Evolutionary conservation across 305 asterid species (phyloP), one percentile per base, ranked within the genome.

Genomic region (Rubia tinctorum): DNA sequence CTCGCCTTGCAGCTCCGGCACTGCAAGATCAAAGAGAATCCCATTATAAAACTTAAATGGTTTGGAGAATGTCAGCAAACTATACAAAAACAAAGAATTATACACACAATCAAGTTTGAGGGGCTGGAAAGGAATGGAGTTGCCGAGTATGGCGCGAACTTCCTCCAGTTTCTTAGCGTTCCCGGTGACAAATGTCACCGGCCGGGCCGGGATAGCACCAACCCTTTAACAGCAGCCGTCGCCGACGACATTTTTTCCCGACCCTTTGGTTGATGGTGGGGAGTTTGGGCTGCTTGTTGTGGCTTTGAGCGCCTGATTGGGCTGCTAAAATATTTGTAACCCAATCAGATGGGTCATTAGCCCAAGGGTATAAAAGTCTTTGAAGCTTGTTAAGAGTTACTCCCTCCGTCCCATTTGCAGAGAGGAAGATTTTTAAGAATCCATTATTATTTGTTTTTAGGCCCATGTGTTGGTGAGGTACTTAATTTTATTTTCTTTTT

Each of bases 111-210:
- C 98, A 23, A 95, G 91, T 84, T 87, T 90, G 71, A 90, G 83
- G 74, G 98, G 90, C 68, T 91, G 94, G 74, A 95, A 90, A 51
- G 99, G 98, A 78, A 95, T 90, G 3, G 99, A 86, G 78, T 85
- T 86, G 49, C 97, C 98, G 58, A 95, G 88, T 63, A 92, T 95
- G 3, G 92, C 82, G 62, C 89, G 90, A 37, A 95, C 98, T 80
- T 95, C 99, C 83, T 95, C 98, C 39, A 95, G 90, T 85, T 92
- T 95, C 83, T 95, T 95, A 56, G 96, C 91, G 84, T 95, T 95
- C 44, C 99, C 98, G 10, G 99, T 95, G 7, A 90, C 99, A 73
- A 95, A 95, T 3, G 99, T 95, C 79, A 95, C 96, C 62, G 97
- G 90, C 87, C 88, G 92, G 97, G 90, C 86, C 89, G 92, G 8